phyloP scores from a whole-genome alignment of 352 stramenopile genomes.

The Phytopythium boreale region DNA sequence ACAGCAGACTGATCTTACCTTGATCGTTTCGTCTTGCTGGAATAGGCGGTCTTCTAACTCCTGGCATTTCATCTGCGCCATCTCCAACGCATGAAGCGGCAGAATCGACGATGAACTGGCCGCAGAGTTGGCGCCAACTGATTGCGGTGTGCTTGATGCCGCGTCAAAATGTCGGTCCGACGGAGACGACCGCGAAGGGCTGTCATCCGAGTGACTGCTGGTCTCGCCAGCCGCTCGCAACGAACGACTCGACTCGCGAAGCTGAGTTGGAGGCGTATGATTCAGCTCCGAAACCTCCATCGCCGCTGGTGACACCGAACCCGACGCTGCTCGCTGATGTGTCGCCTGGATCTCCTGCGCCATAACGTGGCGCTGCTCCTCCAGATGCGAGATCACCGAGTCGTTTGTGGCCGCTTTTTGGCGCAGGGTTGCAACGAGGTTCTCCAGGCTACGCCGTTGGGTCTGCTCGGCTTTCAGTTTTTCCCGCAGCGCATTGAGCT shows the following conservation, averaged over 20 bases:
- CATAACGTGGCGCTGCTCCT: constrained; percentile 75
- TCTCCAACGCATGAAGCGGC: constrained; percentile 56
- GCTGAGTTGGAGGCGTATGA: constrained; percentile 24
- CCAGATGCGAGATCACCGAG: constrained; percentile 49
- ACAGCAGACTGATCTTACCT: constrained; percentile 35
- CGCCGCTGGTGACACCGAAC: constrained; percentile 26
- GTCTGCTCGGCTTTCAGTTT: constrained; percentile 53
- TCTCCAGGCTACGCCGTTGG: constrained; percentile 59
- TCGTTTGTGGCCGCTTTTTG: constrained; percentile 68
- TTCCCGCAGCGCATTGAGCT: constrained; percentile 56
- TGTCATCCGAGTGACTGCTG: constrained; percentile 3
- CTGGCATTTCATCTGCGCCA: constrained; percentile 73
- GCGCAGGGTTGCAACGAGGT: constrained; percentile 56
- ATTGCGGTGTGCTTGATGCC: constrained; percentile 23
- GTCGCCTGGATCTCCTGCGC: constrained; percentile 65
- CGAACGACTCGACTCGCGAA: background rate
- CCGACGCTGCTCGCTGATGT: constrained; percentile 30
- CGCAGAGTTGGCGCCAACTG: constrained; percentile 7
- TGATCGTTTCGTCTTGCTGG: constrained; percentile 76
- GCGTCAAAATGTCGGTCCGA: constrained; percentile 22
- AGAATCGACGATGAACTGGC: constrained; percentile 52
- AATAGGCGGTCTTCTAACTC: constrained; percentile 71
- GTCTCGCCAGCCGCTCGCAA: background rate
- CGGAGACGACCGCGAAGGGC: constrained; percentile 8
- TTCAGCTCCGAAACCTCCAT: constrained; percentile 74